These are phyloP conservation scores for Parachaetomium inaequale DNA, from an alignment of 495 filamentous ascomycete species.

Conservation along the genomic window DNA sequence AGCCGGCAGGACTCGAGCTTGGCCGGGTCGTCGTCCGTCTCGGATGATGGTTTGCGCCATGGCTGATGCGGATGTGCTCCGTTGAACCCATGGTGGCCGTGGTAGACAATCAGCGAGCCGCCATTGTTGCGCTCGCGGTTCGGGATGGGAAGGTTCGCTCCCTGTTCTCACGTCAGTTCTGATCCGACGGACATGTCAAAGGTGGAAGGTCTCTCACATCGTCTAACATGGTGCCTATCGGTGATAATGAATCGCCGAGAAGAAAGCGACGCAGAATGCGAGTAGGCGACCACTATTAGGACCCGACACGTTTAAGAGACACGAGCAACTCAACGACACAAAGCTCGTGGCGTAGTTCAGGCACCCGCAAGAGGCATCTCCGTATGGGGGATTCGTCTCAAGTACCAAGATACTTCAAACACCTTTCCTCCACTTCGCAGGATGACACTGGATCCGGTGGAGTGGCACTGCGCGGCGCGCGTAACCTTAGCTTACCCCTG, in stretches of 20 bases:
- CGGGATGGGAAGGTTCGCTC: slow-evolving; percentile 10
- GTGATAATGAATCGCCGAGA: not conserved
- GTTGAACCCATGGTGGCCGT: too few species aligned
- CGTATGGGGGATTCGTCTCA: not conserved
- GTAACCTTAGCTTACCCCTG: not conserved
- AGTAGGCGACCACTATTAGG: too few species aligned
- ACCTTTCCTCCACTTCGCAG: too few species aligned
- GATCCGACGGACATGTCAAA: not conserved
- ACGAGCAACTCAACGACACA: not conserved
- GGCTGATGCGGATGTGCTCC: too few species aligned
- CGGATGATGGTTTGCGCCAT: not conserved
- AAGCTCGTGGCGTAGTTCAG: not conserved
- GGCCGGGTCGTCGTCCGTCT: not conserved
- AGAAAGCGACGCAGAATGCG: not conserved
- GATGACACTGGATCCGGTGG: not conserved
- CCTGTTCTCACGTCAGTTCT: not conserved
- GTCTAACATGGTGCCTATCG: not conserved
- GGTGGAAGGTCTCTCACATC: not conserved
- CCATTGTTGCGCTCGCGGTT: slow-evolving; percentile 11
- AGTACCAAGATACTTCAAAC: not conserved
- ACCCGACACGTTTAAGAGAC: not conserved
- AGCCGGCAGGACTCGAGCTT: not conserved
- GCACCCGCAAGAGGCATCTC: not conserved
- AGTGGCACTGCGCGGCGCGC: not conserved
- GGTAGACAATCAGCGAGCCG: not conserved